These are phyloP conservation scores for Hsuehochloa calcarea DNA, from an alignment of 176 grass and related monocot species.

Conservation along the genomic window DNA sequence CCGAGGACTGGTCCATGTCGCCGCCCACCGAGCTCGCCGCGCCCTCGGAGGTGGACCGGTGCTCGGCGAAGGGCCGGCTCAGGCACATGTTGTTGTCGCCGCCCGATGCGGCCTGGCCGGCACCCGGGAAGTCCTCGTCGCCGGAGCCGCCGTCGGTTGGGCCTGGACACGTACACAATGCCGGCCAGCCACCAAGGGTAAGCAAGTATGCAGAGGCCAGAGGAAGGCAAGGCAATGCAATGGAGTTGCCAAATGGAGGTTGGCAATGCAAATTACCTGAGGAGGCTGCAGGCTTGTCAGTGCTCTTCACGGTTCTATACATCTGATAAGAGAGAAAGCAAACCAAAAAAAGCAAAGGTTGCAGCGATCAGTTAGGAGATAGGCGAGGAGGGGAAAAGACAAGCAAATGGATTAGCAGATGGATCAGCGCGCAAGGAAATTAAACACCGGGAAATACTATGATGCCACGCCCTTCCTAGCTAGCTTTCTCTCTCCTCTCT, in stretches of 20 bases:
- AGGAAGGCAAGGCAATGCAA: background rate
- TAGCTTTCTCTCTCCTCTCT: conserved; percentile 6
- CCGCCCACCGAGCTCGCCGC: conserved; percentile 48
- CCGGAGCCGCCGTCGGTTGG: conserved; percentile 71
- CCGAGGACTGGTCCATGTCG: conserved; percentile 62
- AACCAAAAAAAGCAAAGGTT: conserved; percentile 41
- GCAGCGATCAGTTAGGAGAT: conserved; percentile 29
- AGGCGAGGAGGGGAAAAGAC: conserved; percentile 10
- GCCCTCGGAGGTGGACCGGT: conserved; percentile 49
- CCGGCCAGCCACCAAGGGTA: background rate
- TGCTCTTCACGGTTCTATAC: conserved; percentile 97
- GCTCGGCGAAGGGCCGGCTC: conserved; percentile 27
- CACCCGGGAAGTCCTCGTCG: conserved; percentile 67
- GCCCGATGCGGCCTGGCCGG: conserved; percentile 33
- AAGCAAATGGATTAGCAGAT: conserved; percentile 40
- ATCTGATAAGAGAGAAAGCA: conserved; percentile 48
- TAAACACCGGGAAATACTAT: conserved; percentile 45
- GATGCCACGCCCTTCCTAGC: conserved; percentile 39
- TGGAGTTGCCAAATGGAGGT: background rate
- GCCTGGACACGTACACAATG: conserved; percentile 35
- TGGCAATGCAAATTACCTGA: conserved; percentile 58
- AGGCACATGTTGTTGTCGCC: conserved; percentile 39
- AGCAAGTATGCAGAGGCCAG: background rate
- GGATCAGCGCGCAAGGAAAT: conserved; percentile 37
- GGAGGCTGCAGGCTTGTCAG: conserved; percentile 82